These are phyloP conservation scores for Penicillium nucicola DNA, from an alignment of 495 filamentous ascomycete species.

Conservation along the genomic window DNA sequence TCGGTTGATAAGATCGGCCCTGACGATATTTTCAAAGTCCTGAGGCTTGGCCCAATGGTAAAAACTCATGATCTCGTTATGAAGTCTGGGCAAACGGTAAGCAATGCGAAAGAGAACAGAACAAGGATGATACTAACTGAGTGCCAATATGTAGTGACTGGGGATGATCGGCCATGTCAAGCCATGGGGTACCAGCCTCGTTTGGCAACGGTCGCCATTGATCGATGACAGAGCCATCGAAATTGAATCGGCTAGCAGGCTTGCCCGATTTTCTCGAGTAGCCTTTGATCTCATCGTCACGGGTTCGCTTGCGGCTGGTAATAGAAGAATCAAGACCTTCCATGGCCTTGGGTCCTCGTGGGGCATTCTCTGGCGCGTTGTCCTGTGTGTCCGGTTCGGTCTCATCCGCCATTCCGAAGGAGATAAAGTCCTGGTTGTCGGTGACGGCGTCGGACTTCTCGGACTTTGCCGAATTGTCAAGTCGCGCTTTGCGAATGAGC, in stretches of 20 bases:
- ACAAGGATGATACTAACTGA: constrained; percentile 21
- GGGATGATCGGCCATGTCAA: constrained; percentile 23
- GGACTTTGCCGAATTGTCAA: constrained; percentile 37
- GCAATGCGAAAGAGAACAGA: constrained; percentile 1
- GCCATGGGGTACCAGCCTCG: constrained; percentile 61
- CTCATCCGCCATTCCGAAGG: constrained; percentile 63
- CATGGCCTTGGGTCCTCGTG: constrained; percentile 24
- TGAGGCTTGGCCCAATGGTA: constrained; percentile 76
- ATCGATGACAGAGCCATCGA: constrained; percentile 46
- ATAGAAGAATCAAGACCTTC: constrained; percentile 29
- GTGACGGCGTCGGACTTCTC: constrained; percentile 51
- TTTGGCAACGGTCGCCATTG: constrained; percentile 53
- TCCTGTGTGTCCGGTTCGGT: constrained; percentile 18
- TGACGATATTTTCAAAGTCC: constrained; percentile 71
- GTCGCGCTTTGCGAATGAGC: constrained; percentile 79
- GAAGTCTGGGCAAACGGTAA: constrained; percentile 46
- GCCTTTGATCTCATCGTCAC: constrained; percentile 63
- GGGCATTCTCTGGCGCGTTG: constrained; percentile 34
- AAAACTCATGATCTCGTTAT: constrained; percentile 85
- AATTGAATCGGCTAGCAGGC: constrained; percentile 36
- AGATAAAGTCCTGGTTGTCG: constrained; percentile 78
- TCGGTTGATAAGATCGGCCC: constrained; percentile 67
- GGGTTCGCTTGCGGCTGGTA: constrained; percentile 64
- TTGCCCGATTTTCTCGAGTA: constrained; percentile 42
- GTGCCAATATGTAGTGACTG: constrained; percentile 26